phyloP scores from a whole-genome alignment of 2,329 filamentous ascomycete genomes.

The Exophiala aquamarina region DNA sequence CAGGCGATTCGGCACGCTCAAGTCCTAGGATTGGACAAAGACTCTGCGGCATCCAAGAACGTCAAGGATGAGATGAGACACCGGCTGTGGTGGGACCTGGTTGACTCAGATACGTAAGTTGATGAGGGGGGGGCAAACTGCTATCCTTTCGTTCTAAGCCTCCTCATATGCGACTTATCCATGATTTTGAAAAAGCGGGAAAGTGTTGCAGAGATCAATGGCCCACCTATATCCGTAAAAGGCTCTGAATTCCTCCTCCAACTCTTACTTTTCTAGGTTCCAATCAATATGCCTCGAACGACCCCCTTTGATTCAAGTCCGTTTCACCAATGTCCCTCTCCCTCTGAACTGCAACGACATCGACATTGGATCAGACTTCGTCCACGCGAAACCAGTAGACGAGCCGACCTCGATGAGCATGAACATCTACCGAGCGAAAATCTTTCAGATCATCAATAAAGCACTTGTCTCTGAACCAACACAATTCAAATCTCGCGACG shows the following conservation, averaged over 20 bases:
- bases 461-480: conserved; percentile 24
- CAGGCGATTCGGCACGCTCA: conserved; percentile 30
- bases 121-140: too few species aligned
- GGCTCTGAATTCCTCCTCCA: not conserved
- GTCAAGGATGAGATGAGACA: conserved; percentile 29
- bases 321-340: conserved; percentile 26
- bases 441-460: conserved; percentile 27
- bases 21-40: conserved; percentile 28
- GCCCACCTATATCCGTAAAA: not conserved
- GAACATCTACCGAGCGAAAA: conserved; percentile 24
- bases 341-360: conserved; percentile 30
- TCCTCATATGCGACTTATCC: too few species aligned
- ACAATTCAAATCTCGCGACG: conserved; percentile 26
- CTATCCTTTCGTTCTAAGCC: too few species aligned
- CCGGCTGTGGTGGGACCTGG: conserved; percentile 31
- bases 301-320: conserved; percentile 29
- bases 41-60: conserved; percentile 19
- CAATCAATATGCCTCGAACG: conserved; percentile 31
- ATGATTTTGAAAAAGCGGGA: too few species aligned
- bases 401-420: conserved; percentile 29
- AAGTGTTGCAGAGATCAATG: too few species aligned
- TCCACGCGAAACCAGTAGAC: conserved; percentile 21
- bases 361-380: conserved; percentile 26
- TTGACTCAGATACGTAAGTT: conserved; percentile 28
- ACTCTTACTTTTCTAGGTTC: conserved; percentile 12